phyloP scores from a whole-genome alignment of 192 early-diverging fungal species.

The Irineochytrium annulatum region DNA sequence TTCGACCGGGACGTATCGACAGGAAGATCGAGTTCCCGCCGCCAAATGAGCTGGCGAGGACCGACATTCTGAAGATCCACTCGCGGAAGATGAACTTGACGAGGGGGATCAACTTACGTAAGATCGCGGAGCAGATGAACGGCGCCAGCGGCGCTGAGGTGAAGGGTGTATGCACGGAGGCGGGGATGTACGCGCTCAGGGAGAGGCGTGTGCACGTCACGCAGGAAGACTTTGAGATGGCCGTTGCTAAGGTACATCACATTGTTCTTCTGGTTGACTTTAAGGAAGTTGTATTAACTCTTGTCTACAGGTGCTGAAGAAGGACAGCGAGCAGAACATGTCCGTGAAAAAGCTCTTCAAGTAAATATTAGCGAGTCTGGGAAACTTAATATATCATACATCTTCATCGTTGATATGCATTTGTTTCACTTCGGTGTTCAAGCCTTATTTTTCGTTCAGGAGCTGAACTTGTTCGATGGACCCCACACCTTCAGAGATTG shows the following conservation, averaged over 20 bases:
- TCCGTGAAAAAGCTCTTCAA: slow-evolving; percentile 98
- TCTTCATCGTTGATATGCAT: no score
- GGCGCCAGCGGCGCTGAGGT: slow-evolving; percentile 98
- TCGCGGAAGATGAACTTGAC: slow-evolving; percentile 74
- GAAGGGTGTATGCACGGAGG: slow-evolving; percentile 99
- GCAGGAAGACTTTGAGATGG: slow-evolving; percentile 99
- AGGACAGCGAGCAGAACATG: slow-evolving; percentile 94
- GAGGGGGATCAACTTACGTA: slow-evolving; percentile 87
- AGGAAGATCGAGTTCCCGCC: slow-evolving; percentile 98
- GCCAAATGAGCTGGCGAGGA: slow-evolving; percentile 92
- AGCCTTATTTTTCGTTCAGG: no score
- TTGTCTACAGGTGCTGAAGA: slow-evolving; percentile 78
- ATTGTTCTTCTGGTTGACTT: neutral
- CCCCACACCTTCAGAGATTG: no score
- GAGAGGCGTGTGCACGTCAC: slow-evolving; percentile 98
- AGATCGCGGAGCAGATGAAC: slow-evolving; percentile 88
- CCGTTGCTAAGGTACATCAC: slow-evolving; percentile 76
- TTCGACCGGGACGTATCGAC: slow-evolving; percentile 93
- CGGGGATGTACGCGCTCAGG: slow-evolving; percentile 96
- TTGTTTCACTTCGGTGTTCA: no score
- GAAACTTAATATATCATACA: neutral
- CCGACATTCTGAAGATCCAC: slow-evolving; percentile 95
- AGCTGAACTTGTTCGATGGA: no score
- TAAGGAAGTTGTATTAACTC: neutral
- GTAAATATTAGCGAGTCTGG: slow-evolving; percentile 46